Base-by-base conservation (phyloP, 768 basidiomycete species). In the Mrakia hoshinonis region DNA sequence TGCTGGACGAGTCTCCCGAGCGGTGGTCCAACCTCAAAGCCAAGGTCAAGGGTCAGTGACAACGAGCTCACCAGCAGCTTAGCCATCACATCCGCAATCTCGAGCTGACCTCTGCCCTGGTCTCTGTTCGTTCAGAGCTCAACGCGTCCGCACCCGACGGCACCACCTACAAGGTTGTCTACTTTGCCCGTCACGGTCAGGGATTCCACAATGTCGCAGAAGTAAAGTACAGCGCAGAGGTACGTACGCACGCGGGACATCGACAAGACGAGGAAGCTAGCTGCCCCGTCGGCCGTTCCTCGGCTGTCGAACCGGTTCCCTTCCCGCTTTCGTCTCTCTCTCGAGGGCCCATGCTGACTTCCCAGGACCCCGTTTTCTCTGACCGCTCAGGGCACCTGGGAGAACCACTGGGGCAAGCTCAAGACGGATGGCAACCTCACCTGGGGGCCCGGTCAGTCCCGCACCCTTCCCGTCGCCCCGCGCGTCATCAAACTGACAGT, bases 161-260 rank as follows among this genome's bases (percentile, higher is more conserved):
- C 2, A 65, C 55, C 6, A 5, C 11, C 24, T 72, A 61, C 55
- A 72, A 72, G 60, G 52, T 72, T 36, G 11, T 67, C 46, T 72
- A 39, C 26, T 48, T 72, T 36, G 63, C 39, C 29, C 70, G 70
- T n/a, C 70, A 72, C 39, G 69, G 69, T 7, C 51, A 72, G 34
- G 70, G 70, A 2, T 67, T 24, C 39, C 70, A 72, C 65, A 72
- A 72, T 47, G 65, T 67, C 11, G 70, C 70, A 15, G 70, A 66
- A 49, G 52, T 43, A 10, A 66, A 58, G 29, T 72, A 72, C 58
- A 29, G n/a, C 24, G 55, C 49, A 34, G 38, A 46, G 43, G 67
- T 61, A 2, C 34, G 58, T n/a, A 5, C 58, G 0, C 24, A 13
- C n/a, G n/a, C n/a, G n/a, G n/a, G n/a, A n/a, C n/a, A n/a, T n/a